A percentile compares a stretch with the other conserved stretches of the same genome.
Conservation (phyloP, 306 rosid genomes). For the Vigna radiata region DNA sequence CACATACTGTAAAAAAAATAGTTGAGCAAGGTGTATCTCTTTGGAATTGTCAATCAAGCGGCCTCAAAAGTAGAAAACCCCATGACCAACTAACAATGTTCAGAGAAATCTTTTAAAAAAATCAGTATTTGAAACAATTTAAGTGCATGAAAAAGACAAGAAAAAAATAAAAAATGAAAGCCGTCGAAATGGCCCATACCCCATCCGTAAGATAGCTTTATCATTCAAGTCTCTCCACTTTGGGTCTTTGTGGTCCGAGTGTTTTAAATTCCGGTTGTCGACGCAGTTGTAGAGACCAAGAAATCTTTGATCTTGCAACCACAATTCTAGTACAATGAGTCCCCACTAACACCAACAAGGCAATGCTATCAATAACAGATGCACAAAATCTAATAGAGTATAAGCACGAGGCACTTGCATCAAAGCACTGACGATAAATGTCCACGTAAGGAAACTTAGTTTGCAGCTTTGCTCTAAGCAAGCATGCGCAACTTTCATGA, state of each 20-base stretch:
- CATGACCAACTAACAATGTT: background rate
- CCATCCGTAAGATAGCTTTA: background rate
- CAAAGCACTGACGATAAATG: constrained; percentile 2
- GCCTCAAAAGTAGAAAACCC: background rate
- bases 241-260: constrained; percentile 4
- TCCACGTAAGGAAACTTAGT: constrained; percentile 24
- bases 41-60: background rate
- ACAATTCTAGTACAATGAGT: constrained; percentile 14
- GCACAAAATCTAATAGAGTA: constrained; percentile 15
- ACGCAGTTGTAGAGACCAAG: background rate
- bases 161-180: background rate
- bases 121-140: background rate
- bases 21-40: background rate
- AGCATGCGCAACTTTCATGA: constrained; percentile 14
- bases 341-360: constrained; percentile 10
- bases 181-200: background rate
- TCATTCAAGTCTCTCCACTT: background rate
- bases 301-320: background rate
- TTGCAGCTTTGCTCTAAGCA: constrained; percentile 21
- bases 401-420: constrained; percentile 26
- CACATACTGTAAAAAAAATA: background rate
- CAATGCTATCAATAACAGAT: constrained; percentile 1
- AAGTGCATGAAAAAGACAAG: background rate
- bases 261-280: background rate
- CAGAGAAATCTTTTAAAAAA: background rate